Conservation (phyloP, 176 grass and related monocot genomes). For the Cenchrus americanus region DNA sequence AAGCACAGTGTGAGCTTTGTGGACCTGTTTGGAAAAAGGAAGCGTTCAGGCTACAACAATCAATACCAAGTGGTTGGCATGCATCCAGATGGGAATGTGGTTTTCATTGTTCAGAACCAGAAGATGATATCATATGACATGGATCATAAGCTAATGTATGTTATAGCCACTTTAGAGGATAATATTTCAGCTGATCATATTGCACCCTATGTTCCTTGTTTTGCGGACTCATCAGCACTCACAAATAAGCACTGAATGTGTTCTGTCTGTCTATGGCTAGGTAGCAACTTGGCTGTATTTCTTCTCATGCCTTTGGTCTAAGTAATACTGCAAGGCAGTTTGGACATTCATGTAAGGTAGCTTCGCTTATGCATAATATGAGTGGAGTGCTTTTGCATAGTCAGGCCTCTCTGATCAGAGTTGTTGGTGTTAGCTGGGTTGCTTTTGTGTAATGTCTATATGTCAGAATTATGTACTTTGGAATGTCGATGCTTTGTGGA, state of each 20-base stretch:
- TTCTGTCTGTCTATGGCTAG: background rate
- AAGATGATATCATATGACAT: conserved; percentile 30
- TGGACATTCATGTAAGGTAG: background rate
- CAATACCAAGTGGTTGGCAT: background rate
- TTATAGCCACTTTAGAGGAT: background rate
- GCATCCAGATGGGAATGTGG: conserved; percentile 1
- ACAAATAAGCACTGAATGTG: background rate
- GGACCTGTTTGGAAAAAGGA: background rate
- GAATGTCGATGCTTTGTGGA: no score
- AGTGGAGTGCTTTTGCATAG: no score
- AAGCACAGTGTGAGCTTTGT: background rate
- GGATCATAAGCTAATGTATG: background rate
- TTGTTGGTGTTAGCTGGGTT: no score
- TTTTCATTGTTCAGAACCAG: background rate
- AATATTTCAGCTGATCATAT: no score
- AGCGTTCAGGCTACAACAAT: background rate
- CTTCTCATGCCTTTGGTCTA: background rate
- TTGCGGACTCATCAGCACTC: background rate
- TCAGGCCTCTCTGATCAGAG: no score
- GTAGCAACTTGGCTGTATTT: background rate
- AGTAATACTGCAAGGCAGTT: background rate
- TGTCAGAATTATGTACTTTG: no score
- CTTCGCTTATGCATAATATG: background rate
- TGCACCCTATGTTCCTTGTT: background rate
- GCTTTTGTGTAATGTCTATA: no score